phyloP scores from a whole-genome alignment of 83 land plant genomes.

The Thuja plicata region DNA sequence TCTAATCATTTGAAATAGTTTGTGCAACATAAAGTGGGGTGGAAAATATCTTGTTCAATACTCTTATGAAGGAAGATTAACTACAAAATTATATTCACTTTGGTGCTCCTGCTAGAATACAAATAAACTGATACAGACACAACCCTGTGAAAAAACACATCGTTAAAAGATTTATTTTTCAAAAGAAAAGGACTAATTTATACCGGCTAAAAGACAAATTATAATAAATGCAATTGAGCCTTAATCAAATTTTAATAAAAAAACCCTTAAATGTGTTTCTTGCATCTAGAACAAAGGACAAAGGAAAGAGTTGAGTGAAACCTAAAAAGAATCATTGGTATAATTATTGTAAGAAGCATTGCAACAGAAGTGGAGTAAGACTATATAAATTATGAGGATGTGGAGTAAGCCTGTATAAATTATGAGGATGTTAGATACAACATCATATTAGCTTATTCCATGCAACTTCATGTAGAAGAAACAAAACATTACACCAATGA shows the following conservation, averaged over 20 bases:
- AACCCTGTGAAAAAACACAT: constrained; percentile 48
- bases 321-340: constrained; percentile 66
- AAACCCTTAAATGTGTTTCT: constrained; percentile 25
- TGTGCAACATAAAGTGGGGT: no score
- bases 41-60: no score
- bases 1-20: no score
- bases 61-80: no score
- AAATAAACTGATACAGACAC: constrained; percentile 78
- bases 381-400: no score
- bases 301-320: constrained; percentile 79
- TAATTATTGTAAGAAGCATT: constrained; percentile 84
- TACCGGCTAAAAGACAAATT: not conserved
- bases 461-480: no score
- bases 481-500: no score
- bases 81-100: no score
- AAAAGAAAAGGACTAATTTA: not conserved
- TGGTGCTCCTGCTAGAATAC: constrained; percentile 64
- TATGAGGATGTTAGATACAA: not conserved
- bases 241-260: not conserved
- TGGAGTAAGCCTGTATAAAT: constrained; percentile 61
- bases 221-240: not conserved
- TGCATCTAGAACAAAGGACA: constrained; percentile 85
- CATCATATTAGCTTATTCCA: no score
- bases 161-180: not conserved
- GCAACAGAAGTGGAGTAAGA: constrained; percentile 93